Percentiles rank a stretch among this genome's conserved stretches.
These are phyloP conservation scores for Escallonia herrerae DNA, from an alignment of 129 eudicot species.

Conservation along the genomic window DNA sequence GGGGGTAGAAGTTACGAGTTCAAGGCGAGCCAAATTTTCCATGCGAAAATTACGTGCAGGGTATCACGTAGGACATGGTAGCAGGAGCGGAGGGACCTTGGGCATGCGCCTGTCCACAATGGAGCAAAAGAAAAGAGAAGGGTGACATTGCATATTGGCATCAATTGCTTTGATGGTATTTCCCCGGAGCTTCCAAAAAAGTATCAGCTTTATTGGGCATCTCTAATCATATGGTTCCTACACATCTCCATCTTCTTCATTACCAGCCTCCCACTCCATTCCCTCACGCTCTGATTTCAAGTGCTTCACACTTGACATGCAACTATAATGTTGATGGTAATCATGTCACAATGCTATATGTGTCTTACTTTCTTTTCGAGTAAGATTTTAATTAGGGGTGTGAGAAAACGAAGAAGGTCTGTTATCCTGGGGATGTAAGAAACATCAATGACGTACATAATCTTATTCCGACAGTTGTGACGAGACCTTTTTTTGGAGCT, in stretches of 20 bases:
- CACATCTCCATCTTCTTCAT: too few species aligned
- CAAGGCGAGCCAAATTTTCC: not conserved
- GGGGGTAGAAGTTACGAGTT: constrained; percentile 1
- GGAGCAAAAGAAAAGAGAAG: not conserved
- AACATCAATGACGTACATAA: too few species aligned
- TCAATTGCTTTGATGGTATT: not conserved
- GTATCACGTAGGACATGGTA: constrained; percentile 5
- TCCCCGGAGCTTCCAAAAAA: not conserved
- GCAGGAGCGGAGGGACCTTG: constrained; percentile 8
- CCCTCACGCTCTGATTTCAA: not conserved
- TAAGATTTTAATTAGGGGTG: too few species aligned
- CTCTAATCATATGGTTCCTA: not conserved
- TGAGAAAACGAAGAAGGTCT: too few species aligned
- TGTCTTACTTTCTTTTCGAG: not conserved
- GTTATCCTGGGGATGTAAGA: too few species aligned
- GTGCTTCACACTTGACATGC: not conserved
- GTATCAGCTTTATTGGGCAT: not conserved
- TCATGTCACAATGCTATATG: not conserved
- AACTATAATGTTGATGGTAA: too few species aligned
- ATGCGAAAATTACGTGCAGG: not conserved
- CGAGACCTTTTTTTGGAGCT: too few species aligned
- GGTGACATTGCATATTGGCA: not conserved
- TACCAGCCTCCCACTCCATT: not conserved
- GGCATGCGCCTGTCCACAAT: not conserved
- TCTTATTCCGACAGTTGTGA: too few species aligned